Percentiles rank a stretch among this genome's conserved stretches.
These are phyloP conservation scores for Mycena indigotica DNA, from an alignment of 768 basidiomycete species.

Conservation along the genomic window DNA sequence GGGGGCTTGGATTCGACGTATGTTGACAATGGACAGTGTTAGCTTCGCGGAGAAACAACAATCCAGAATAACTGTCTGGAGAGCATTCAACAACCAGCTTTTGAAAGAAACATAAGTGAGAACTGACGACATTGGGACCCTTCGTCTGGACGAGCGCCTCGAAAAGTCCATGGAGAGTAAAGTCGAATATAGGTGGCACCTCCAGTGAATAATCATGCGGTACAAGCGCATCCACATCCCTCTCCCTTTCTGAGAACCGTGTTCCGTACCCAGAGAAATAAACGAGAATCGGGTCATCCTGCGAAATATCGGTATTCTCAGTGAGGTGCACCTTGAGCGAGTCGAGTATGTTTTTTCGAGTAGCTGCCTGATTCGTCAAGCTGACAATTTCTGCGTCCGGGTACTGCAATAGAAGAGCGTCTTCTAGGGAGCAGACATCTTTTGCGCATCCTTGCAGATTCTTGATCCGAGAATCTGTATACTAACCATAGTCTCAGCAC, in stretches of 20 bases:
- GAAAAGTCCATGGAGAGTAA: neutral
- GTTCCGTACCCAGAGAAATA: neutral
- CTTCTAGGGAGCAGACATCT: neutral
- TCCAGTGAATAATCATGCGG: neutral
- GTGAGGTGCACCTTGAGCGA: neutral
- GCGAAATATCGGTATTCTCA: neutral
- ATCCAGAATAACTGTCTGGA: neutral
- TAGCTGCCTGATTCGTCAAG: neutral
- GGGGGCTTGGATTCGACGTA: neutral
- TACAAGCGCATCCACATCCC: neutral
- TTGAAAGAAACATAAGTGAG: too few relatives aligned
- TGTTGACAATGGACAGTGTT: neutral
- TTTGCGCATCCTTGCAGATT: neutral
- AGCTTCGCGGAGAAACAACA: neutral
- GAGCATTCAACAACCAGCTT: too few relatives aligned
- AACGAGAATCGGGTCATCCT: neutral
- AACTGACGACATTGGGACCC: neutral
- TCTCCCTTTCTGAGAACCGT: neutral
- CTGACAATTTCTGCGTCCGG: neutral
- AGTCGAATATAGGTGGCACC: neutral
- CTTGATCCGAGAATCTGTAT: neutral
- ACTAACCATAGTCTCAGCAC: too few relatives aligned
- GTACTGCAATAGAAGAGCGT: neutral
- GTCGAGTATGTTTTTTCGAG: neutral
- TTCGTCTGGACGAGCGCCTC: neutral